Base-by-base conservation (phyloP, 2,329 filamentous ascomycete genomes). In the Shiraia sp. region DNA sequence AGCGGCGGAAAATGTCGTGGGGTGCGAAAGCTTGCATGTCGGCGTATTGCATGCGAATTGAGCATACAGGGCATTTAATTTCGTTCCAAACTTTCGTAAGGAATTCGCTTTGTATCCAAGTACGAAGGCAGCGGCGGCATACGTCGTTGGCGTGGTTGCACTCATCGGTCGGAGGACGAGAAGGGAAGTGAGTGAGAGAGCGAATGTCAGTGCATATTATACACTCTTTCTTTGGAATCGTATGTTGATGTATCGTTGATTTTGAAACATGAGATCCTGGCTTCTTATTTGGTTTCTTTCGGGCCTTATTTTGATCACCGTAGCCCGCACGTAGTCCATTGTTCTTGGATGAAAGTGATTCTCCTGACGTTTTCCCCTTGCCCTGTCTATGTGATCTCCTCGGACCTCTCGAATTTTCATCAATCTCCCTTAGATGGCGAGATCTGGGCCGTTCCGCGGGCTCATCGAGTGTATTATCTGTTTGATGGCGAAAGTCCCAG, bases 51-150 rank as follows among this genome's bases (percentile, higher is more conserved):
- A 83, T 62, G 0, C 55, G 49, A 17, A 63, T 65, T 3, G 68
- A 52, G 47, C 80, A 84, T 5, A 33, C 29, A 3, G 79, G 78
- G 36, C 80, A 84, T 31, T 64, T 65, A 28, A 82, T 72, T 8
- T 75, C 68, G 24, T 74, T 71, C 72, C 74, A 76, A 2, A 69
- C 57, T 38, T 70, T 70, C 6, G 48, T 42, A 6, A 52, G 47
- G 36, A 72, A 65, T 35, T 71, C 63, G 1, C 62, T 60, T 4
- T 51, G 42, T n/a, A 74, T 63, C 72, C 72, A 75, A 23, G 45
- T 48, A 12, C 64, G 51, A 5, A 74, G 55, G 36, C 72, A 75
- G 8, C 61, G 52, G 3, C 45, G 48, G 47, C 72, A 75, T 10
- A 63, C 66, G n/a, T 64, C 50, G 6, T 47, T 37, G 1, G 42